These are phyloP conservation scores for Ochromonadaceae sp. DNA, from an alignment of 352 stramenopile genomes.

Conservation along the genomic window DNA sequence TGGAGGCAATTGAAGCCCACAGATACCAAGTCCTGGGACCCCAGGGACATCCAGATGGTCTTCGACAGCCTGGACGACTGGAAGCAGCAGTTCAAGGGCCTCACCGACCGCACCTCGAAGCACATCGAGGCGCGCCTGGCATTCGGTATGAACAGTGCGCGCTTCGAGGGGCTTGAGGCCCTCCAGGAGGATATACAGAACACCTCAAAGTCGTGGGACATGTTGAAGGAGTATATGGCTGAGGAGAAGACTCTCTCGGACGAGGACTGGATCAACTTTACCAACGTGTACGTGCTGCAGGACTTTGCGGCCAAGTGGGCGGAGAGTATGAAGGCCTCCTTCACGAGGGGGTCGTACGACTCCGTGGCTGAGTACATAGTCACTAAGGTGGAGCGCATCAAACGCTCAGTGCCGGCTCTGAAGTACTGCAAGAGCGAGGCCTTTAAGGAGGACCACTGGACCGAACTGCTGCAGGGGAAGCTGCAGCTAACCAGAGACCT, in stretches of 20 bases:
- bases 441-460: constrained; percentile 92
- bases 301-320: constrained; percentile 73
- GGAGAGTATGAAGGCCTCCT: constrained; percentile 52
- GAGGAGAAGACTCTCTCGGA: constrained; percentile 48
- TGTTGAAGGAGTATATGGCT: constrained; percentile 60
- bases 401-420: constrained; percentile 65
- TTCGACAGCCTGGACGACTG: constrained; percentile 64
- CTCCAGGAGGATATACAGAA: constrained; percentile 54
- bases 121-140: constrained; percentile 53
- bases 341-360: constrained; percentile 31
- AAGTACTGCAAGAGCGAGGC: constrained; percentile 81
- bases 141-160: constrained; percentile 61
- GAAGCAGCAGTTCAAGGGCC: constrained; percentile 51
- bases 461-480: constrained; percentile 67
- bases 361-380: constrained; percentile 51
- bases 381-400: constrained; percentile 57
- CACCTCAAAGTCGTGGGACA: constrained; percentile 54
- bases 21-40: constrained; percentile 55
- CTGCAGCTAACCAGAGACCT: constrained; percentile 61
- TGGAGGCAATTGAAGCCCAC: constrained; percentile 65
- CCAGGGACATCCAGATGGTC: constrained; percentile 46
- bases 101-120: constrained; percentile 41
- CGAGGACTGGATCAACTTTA: constrained; percentile 83
- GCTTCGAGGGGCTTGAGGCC: constrained; percentile 54
- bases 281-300: constrained; percentile 75